Conservation (phyloP, 371 early-diverging fungal genomes). For the Rhizopus stolonifer region DNA sequence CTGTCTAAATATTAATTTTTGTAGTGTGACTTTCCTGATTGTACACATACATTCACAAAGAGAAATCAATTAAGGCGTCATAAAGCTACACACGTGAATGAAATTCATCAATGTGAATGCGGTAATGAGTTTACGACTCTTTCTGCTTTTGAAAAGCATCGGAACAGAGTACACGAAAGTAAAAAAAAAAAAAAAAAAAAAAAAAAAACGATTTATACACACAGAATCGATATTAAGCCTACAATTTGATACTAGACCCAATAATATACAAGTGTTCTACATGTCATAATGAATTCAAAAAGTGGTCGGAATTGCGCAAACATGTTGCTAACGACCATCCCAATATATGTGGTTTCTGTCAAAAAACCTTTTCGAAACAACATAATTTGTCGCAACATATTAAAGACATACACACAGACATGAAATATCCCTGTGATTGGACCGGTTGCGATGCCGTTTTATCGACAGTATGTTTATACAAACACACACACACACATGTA, state of each 20-base stretch:
- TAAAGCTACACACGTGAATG: conserved; percentile 43
- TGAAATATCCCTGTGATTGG: conserved; percentile 38
- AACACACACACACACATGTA: no score
- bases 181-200: conserved; percentile 16
- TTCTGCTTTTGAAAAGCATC: conserved; percentile 57
- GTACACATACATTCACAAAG: conserved; percentile 55
- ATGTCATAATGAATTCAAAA: conserved; percentile 49
- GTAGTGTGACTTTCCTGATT: conserved; percentile 56
- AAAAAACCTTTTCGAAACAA: conserved; percentile 41
- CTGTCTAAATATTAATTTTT: no score
- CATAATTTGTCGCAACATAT: conserved; percentile 42
- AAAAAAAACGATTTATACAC: no score
- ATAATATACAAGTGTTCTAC: conserved; percentile 56
- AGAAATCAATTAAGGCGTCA: conserved; percentile 58
- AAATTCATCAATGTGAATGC: conserved; percentile 36
- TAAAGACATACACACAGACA: conserved; percentile 35
- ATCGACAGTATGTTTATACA: conserved; percentile 31
- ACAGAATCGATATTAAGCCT: no score
- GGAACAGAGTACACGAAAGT: conserved; percentile 51
- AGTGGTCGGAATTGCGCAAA: conserved; percentile 62
- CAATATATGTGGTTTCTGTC: conserved; percentile 49
- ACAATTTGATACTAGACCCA: conserved; percentile 28
- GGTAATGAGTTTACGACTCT: conserved; percentile 48
- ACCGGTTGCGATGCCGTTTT: conserved; percentile 48
- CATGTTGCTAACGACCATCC: conserved; percentile 57